A percentile compares a stretch with the other conserved stretches of the same genome.
Conservation (phyloP, 2,329 filamentous ascomycete species). For the Colletotrichum higginsianum region DNA sequence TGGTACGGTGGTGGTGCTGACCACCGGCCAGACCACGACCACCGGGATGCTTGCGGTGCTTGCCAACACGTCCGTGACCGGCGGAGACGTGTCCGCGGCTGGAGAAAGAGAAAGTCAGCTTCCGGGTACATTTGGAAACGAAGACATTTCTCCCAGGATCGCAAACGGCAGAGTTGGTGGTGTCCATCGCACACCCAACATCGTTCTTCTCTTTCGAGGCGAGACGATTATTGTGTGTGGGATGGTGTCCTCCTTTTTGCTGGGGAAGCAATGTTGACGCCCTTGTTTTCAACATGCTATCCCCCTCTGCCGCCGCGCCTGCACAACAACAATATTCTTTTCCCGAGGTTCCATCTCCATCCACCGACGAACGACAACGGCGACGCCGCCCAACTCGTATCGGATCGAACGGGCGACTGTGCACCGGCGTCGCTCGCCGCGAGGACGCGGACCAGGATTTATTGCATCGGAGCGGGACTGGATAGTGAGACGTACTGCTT, state of each 20-base stretch:
- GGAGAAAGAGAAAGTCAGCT: constrained; percentile 49
- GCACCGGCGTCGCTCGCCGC: constrained; percentile 1
- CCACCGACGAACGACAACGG: constrained; percentile 15
- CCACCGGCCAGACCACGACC: constrained; percentile 95
- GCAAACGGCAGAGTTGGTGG: constrained; percentile 23
- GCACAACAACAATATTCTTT: constrained; percentile 15
- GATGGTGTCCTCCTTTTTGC: constrained; percentile 9
- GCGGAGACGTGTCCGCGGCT: constrained; percentile 98
- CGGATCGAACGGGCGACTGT: neutral
- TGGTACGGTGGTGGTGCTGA: constrained; percentile 98
- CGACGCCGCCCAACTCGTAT: constrained; percentile 41
- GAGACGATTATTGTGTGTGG: neutral
- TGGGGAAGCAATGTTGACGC: constrained; percentile 26
- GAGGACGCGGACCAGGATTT: constrained; percentile 35
- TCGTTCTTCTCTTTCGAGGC: neutral
- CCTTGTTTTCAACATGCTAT: constrained; percentile 27
- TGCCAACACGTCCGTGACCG: constrained; percentile 98
- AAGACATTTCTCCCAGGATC: constrained; percentile 30
- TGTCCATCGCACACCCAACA: neutral
- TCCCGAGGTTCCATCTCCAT: neutral
- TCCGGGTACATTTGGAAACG: constrained; percentile 23
- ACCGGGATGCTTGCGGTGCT: constrained; percentile 95
- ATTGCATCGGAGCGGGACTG: constrained; percentile 18
- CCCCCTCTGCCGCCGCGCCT: constrained; percentile 15
- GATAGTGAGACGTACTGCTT: constrained; percentile 75